phyloP scores from a whole-genome alignment of 495 filamentous ascomycete species.

The Friedmanniomyces simplex region DNA sequence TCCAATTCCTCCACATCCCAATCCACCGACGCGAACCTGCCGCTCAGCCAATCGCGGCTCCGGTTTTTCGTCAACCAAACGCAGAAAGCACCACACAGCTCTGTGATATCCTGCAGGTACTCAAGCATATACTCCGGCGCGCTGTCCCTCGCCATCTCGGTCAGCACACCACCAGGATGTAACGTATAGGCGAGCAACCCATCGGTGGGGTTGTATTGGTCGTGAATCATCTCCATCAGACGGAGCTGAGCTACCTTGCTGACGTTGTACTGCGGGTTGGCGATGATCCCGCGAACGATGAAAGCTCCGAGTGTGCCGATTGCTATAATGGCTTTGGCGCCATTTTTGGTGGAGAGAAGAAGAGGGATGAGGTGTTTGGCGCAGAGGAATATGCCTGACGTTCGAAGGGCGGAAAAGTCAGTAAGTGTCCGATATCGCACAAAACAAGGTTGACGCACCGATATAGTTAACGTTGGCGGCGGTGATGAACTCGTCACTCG shows the following conservation, averaged over 20 bases:
- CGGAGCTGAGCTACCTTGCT: conserved; percentile 24
- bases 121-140: conserved; percentile 22
- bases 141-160: conserved; percentile 19
- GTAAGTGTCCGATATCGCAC: too few species aligned
- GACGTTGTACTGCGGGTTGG: conserved; percentile 30
- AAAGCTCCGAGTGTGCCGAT: conserved; percentile 25
- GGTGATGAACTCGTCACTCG: conserved; percentile 15
- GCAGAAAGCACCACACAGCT: conserved; percentile 22
- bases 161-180: conserved; percentile 25
- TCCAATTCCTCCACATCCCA: conserved; percentile 27
- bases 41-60: conserved; percentile 29
- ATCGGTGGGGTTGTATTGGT: conserved; percentile 19
- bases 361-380: conserved; percentile 23
- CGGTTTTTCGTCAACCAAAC: conserved; percentile 14
- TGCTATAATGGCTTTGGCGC: conserved; percentile 29
- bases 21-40: conserved; percentile 35
- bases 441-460: too few species aligned
- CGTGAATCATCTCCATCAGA: conserved; percentile 21
- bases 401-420: too few species aligned
- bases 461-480: conserved; percentile 24
- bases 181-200: conserved; percentile 15
- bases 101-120: conserved; percentile 21
- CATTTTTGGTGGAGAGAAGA: conserved; percentile 13
- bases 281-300: conserved; percentile 23
- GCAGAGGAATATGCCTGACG: conserved; percentile 20